Evolutionary conservation across 768 basidiomycete species (phyloP), one percentile per base, ranked within the genome.

Genomic region (Sutorius australiensis): DNA sequence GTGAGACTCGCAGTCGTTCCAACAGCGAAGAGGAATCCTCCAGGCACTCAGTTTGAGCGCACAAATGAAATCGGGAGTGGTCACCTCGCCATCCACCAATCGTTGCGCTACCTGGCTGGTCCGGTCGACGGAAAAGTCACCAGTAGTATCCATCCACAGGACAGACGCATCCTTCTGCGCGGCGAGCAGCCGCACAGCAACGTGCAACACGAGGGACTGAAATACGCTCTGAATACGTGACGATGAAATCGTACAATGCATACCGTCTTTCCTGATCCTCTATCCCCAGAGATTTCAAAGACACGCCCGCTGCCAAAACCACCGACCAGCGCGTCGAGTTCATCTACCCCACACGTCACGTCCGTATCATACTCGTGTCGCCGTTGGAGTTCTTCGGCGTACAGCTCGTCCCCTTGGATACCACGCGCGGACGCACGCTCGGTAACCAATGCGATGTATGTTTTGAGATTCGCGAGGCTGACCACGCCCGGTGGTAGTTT

Each of bases 131-230:
- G 84, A 78, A 63, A 90, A 87, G 55, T 81, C 81, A 1, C 87
- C 86, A 0, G 76, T 77, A 10, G 84, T 85, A 60, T 92, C 89
- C 42, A 92, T 76, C 89, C 89, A 92, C 6, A 82, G 62, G 1
- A 75, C 80, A 46, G 64, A 73, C 3, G 73, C 65, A n/a, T 74
- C 58, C 17, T 56, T 51, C 48, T 72, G 45, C 16, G 63, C 53
- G 3, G 69, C 64, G 5, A 91, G 77, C 61, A 82, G 75, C 17
- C 76, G 74, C 19, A 88, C 67, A 36, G 80, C 74, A 14, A 86
- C 66, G 48, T 87, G 82, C 33, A 86, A 64, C 1, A 80, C 81
- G 6, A 92, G 70, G 13, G 75, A 72, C 89, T 90, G 60, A n/a
- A 17, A 44, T 41, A 17, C 19, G n/a, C 41, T 51, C 56, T 55